phyloP scores from a whole-genome alignment of 805 yeast genomes.

The Metschnikowia colocasiae region DNA sequence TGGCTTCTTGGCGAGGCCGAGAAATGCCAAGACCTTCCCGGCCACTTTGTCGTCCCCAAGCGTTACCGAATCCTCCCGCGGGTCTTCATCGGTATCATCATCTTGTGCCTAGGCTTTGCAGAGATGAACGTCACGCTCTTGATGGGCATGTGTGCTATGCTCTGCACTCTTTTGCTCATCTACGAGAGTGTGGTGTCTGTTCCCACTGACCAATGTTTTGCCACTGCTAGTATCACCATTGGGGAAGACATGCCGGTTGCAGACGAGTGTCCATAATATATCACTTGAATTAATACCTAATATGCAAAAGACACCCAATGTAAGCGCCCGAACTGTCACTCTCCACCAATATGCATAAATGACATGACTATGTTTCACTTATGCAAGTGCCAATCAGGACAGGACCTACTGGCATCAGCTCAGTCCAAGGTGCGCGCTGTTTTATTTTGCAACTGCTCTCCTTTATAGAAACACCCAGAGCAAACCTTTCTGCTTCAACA shows the following conservation, averaged over 20 bases:
- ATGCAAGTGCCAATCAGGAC: too few relatives aligned
- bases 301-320: too few relatives aligned
- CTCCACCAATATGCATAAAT: too few relatives aligned
- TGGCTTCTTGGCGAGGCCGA: slow-evolving; percentile 43
- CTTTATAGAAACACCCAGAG: background rate
- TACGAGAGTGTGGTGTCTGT: slow-evolving; percentile 34
- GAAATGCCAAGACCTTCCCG: slow-evolving; percentile 39
- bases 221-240: background rate
- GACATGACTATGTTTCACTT: too few relatives aligned
- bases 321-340: too few relatives aligned
- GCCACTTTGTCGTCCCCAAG: slow-evolving; percentile 28
- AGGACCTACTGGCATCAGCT: too few relatives aligned
- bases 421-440: background rate
- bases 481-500: background rate
- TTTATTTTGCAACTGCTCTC: slow-evolving; percentile 1
- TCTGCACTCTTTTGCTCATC: slow-evolving; percentile 30
- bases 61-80: slow-evolving; percentile 37
- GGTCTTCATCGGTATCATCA: slow-evolving; percentile 39
- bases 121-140: slow-evolving; percentile 36
- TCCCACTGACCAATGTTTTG: background rate
- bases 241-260: background rate
- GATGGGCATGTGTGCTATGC: too few relatives aligned
- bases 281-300: too few relatives aligned
- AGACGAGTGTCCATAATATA: background rate
- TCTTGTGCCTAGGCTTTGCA: slow-evolving; percentile 43